Evolutionary conservation across 164 flowering plant species (phyloP), one percentile per base, ranked within the genome.

Genomic region (Saururus chinensis): DNA sequence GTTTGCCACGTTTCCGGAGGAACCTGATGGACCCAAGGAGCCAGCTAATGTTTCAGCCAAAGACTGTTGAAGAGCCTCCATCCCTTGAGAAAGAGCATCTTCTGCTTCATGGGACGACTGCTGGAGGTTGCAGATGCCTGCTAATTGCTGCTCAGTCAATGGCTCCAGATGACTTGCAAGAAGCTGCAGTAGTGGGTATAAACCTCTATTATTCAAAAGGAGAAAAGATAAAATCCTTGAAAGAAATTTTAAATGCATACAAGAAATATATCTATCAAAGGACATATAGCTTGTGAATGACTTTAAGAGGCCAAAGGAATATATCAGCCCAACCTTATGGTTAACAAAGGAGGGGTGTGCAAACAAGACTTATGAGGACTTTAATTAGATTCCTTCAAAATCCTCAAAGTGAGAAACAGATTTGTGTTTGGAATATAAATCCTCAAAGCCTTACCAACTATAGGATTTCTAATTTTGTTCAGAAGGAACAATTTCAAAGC

Each of bases 21-120:
- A 69, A 19, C 88, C 86, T 1, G 88, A 71, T 10, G 84, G 72
- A 23, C 79, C 77, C 51, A 83, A 84, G 56, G 90, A 73, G n/a
- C 86, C 87, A n/a, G 96, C 80, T 62, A 88, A 70, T 16, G 96
- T 88, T 70, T 88, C 89, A 22, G 90, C 88, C 59, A 88, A 70
- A 25, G 96, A 84, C 71, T 88, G 96, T 68, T 88, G 96, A 77
- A 88, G 64, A 4, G 89, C 89, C 30, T 88, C 96, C 96, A 88
- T 86, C 14, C 96, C 96, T 64, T 88, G 96, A 16, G 96, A 88
- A 25, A 88, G 77, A 22, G 96, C 96, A 74, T 88, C 96, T 72
- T 88, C 96, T 7, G 93, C 93, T 70, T 86, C 93, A 61, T 89
- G 96, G 53, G 96, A 89, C 40, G 93, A 78, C 61, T 86, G 87